Conservation (phyloP, 2,329 filamentous ascomycete species). For the Stromatinia cepivora region DNA sequence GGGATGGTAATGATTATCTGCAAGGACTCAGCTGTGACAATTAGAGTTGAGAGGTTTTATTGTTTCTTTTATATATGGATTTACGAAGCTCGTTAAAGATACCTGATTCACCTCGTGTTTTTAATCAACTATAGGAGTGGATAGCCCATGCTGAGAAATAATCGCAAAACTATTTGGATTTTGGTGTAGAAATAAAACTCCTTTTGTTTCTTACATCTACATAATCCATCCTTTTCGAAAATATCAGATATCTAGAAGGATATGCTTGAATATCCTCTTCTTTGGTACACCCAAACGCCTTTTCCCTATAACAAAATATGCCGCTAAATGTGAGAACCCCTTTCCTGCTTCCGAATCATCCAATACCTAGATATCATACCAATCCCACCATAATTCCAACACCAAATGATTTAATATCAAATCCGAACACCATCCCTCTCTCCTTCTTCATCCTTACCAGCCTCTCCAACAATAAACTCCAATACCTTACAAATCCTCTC, state of each 20-base stretch:
- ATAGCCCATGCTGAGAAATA: no score
- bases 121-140: no score
- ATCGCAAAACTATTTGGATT: no score
- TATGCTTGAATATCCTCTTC: not conserved
- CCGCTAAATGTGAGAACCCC: not conserved
- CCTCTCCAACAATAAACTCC: slow-evolving; percentile 45
- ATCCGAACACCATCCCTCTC: slow-evolving; percentile 31
- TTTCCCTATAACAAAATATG: not conserved
- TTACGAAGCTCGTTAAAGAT: no score
- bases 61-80: no score
- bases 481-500: slow-evolving; percentile 44
- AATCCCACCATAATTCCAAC: not conserved
- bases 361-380: not conserved
- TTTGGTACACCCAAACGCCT: slow-evolving; percentile 6
- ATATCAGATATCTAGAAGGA: not conserved
- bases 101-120: no score
- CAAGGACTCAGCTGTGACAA: no score
- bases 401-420: not conserved
- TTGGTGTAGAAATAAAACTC: no score
- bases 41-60: no score
- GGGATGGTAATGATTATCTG: no score
- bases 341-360: not conserved
- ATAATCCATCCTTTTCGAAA: not conserved
- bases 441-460: slow-evolving; percentile 45
- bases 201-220: not conserved